Evolutionary conservation across 2,329 filamentous ascomycete genomes (phyloP).

Genomic region (Neopestalotiopsis rosae): DNA sequence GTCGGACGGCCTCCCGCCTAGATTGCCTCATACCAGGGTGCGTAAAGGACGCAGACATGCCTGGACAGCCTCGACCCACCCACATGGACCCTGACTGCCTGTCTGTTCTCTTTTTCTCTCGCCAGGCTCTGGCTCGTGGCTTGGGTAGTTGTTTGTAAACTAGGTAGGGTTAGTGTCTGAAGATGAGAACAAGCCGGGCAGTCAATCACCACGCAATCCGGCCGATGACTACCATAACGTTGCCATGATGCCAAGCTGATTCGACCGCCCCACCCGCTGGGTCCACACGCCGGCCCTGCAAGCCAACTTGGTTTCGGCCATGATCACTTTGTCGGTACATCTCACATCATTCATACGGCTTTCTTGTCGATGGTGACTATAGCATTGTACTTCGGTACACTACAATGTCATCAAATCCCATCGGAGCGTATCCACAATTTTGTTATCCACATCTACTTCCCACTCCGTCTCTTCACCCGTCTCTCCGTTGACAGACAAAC

Average conservation of each 20-base stretch:
- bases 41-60: neutral
- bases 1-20: constrained; percentile 3
- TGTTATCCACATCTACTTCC: constrained; percentile 9
- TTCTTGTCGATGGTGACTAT: neutral
- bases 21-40: constrained; percentile 3
- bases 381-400: neutral
- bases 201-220: neutral
- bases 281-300: neutral
- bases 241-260: constrained; percentile 1
- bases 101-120: neutral
- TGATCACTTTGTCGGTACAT: neutral
- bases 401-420: neutral
- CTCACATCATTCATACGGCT: neutral
- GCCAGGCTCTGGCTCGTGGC: neutral
- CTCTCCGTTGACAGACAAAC: neutral
- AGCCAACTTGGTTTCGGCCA: neutral
- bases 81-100: constrained; percentile 1
- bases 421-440: neutral
- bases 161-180: neutral
- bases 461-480: constrained; percentile 2
- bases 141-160: neutral
- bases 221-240: neutral
- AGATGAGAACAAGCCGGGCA: neutral
- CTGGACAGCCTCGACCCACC: neutral
- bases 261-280: neutral